These are phyloP conservation scores for sweet orange (Citrus sinensis) DNA, from an alignment of 345 rosid genomes.

Conservation along the genomic window DNA sequence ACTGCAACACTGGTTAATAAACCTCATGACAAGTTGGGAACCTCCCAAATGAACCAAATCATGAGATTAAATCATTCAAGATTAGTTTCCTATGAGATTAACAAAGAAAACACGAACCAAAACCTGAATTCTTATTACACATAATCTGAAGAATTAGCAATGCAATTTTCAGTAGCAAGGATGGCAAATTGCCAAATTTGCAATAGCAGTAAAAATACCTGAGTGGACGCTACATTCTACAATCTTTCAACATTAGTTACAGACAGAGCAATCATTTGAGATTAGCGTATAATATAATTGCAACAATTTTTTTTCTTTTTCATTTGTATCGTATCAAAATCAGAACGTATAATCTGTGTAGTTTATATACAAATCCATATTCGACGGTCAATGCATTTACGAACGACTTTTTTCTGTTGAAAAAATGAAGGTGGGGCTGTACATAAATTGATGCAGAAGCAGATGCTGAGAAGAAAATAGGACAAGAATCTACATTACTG, in stretches of 20 bases:
- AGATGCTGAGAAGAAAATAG: neutral
- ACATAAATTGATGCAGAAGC: constrained; percentile 19
- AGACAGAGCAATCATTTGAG: neutral
- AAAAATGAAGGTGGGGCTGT: constrained; percentile 24
- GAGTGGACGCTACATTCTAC: no score
- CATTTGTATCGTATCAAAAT: neutral
- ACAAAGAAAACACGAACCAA: neutral
- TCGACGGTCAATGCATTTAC: neutral
- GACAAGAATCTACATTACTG: neutral
- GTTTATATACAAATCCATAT: constrained; percentile 30
- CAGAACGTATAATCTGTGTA: constrained; percentile 2
- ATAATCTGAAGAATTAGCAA: neutral
- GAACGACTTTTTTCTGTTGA: neutral
- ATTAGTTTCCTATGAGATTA: neutral
- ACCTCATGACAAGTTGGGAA: neutral
- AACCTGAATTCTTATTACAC: neutral
- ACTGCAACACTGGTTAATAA: neutral
- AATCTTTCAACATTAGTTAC: neutral
- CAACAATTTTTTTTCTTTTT: neutral
- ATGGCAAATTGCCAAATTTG: neutral
- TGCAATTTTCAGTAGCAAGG: neutral
- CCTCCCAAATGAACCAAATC: no score
- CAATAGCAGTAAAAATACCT: neutral
- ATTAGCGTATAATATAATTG: neutral
- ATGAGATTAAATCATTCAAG: neutral